Percentiles rank a stretch among this genome's conserved stretches.
These are phyloP conservation scores for Alternaria consortialis DNA, from an alignment of 2,329 filamentous ascomycete genomes.

Conservation along the genomic window DNA sequence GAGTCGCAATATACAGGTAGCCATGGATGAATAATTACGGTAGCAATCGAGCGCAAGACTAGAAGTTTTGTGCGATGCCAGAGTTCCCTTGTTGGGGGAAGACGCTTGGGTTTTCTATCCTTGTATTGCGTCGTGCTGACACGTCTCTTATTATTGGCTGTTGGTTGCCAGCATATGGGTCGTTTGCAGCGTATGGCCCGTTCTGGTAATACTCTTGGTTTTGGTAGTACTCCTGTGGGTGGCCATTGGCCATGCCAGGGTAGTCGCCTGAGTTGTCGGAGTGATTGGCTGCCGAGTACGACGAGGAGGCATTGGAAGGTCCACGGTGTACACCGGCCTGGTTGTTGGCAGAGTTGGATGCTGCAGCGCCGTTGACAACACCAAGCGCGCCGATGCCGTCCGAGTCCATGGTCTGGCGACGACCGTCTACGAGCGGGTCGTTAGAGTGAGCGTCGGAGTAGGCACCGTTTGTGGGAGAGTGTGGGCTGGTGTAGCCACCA, in stretches of 20 bases:
- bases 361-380: constrained; percentile 44
- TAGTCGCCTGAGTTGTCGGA: constrained; percentile 71
- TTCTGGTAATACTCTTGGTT: constrained; percentile 64
- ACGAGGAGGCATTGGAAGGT: constrained; percentile 93
- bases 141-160: constrained; percentile 94
- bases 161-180: constrained; percentile 61
- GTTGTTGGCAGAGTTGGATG: constrained; percentile 71
- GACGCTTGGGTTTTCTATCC: constrained; percentile 89
- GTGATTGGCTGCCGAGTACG: constrained; percentile 82
- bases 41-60: constrained; percentile 34
- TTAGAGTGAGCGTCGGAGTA: constrained; percentile 74
- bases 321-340: constrained; percentile 78
- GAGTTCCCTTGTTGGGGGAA: constrained; percentile 90
- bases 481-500: constrained; percentile 60
- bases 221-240: constrained; percentile 62
- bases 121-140: constrained; percentile 87
- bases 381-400: constrained; percentile 87
- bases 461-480: constrained; percentile 72
- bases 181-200: constrained; percentile 65
- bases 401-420: constrained; percentile 67
- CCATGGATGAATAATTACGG: constrained; percentile 8
- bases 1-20: constrained; percentile 31
- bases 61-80: constrained; percentile 98
- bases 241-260: constrained; percentile 56
- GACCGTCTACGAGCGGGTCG: constrained; percentile 67